A percentile compares a stretch with the other conserved stretches of the same genome.
These are phyloP conservation scores for Pythium aquatile DNA, from an alignment of 352 stramenopile species.

Conservation along the genomic window DNA sequence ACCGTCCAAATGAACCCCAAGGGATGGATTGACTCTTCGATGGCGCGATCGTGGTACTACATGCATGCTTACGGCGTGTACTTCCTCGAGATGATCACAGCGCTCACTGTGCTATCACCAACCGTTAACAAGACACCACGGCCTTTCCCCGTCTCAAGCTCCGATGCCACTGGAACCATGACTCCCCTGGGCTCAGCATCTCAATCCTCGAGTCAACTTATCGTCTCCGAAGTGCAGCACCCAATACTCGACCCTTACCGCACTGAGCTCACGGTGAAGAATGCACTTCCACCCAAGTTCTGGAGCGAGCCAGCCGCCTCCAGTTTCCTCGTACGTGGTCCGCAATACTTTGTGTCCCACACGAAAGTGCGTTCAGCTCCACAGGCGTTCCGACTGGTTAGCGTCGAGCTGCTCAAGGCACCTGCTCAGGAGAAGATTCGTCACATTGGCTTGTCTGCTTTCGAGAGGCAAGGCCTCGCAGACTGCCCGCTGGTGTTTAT, in stretches of 20 bases:
- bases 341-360: slow-evolving; percentile 60
- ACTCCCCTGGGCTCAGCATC: neutral
- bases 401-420: slow-evolving; percentile 64
- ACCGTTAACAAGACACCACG: slow-evolving; percentile 19
- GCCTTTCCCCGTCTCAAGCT: slow-evolving; percentile 10
- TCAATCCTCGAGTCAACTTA: slow-evolving; percentile 29
- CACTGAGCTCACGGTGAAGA: slow-evolving; percentile 53
- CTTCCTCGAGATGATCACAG: slow-evolving; percentile 82
- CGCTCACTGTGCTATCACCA: slow-evolving; percentile 12
- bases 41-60: slow-evolving; percentile 71
- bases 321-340: slow-evolving; percentile 64
- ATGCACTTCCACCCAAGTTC: slow-evolving; percentile 66
- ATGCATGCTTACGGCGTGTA: slow-evolving; percentile 69
- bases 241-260: slow-evolving; percentile 59
- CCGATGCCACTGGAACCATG: neutral
- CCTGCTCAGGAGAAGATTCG: slow-evolving; percentile 40
- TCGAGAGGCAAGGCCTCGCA: slow-evolving; percentile 42
- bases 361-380: slow-evolving; percentile 57
- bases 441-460: slow-evolving; percentile 69
- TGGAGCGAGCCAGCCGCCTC: slow-evolving; percentile 76
- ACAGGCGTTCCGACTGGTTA: slow-evolving; percentile 64
- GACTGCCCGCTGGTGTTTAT: slow-evolving; percentile 64
- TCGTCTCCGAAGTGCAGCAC: slow-evolving; percentile 61
- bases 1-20: slow-evolving; percentile 83
- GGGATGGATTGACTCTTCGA: slow-evolving; percentile 60